Percentiles rank a stretch among this genome's conserved stretches.
phyloP scores from a whole-genome alignment of 192 early-diverging fungal species.

The Coemansia sp. region DNA sequence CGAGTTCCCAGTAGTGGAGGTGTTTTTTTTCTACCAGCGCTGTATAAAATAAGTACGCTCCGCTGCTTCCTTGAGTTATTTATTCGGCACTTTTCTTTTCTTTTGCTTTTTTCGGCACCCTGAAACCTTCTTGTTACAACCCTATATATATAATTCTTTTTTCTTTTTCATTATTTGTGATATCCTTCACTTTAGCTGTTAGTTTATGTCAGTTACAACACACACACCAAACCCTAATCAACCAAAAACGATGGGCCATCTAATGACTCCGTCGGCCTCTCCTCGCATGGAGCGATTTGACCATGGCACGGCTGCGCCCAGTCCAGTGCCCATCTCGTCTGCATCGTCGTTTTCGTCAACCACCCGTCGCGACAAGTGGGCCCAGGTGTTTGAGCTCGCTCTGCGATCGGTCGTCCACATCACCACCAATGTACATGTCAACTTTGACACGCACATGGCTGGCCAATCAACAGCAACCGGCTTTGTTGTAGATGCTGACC shows the following conservation, averaged over 20 bases:
- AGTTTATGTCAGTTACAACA: not conserved
- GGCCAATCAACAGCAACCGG: slow-evolving; percentile 55
- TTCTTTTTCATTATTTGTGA: not conserved
- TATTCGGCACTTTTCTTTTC: not conserved
- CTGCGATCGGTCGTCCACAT: slow-evolving; percentile 5
- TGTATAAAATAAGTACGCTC: not conserved
- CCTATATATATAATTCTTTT: not conserved
- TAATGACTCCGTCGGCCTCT: slow-evolving; percentile 2
- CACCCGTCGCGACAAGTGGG: slow-evolving; percentile 3
- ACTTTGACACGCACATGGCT: slow-evolving; percentile 6
- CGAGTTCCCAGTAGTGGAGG: no score
- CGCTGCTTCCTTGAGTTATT: not conserved
- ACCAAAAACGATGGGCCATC: not conserved
- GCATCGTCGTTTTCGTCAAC: slow-evolving; percentile 4
- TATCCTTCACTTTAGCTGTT: not conserved
- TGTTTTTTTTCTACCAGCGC: no score
- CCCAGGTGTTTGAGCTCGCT: slow-evolving; percentile 1
- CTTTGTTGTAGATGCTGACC: slow-evolving; percentile 66
- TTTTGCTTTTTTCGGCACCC: not conserved
- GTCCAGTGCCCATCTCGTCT: not conserved
- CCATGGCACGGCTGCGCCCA: not conserved
- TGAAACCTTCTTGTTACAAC: not conserved
- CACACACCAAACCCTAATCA: not conserved
- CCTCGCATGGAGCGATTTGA: not conserved
- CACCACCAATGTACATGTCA: slow-evolving; percentile 2